Evolutionary conservation across 2,329 filamentous ascomycete species (phyloP), one percentile per base, ranked within the genome.

Genomic region (Colletotrichum chrysophilum): DNA sequence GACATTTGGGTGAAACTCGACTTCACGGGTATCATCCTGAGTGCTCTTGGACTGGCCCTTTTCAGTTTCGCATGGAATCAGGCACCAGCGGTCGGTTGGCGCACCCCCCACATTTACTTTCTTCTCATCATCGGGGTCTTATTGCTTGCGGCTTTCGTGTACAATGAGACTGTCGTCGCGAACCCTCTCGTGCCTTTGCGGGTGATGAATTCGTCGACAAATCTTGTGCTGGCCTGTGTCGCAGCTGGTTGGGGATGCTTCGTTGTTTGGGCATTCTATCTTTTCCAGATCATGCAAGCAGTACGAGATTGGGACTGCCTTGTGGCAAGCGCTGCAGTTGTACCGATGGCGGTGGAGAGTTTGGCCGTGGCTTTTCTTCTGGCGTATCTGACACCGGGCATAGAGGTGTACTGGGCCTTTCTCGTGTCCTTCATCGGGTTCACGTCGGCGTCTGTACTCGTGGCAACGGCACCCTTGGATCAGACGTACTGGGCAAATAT

Each of bases 401-500:
- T 18, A 8, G 58, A 69, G 56, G 48, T 65, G 24, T 70, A 65
- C 32, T 74, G 65, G 60, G 56, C 58, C 8, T 69, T 74, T 13
- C 80, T 86, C 24, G 79, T 85, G 21, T 86, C 87, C 5, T 83
- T 89, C 64, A 73, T 83, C 5, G 82, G 86, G 0, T 89, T 89
- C 70, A 84, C 85, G 2, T 76, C 81, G 1, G 87, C 87, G 3
- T 84, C 85, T 4, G 77, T 87, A 8, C 78, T 90, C 12, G 84
- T 87, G 48, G 85, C 85, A 9, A 86, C 86, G 12, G 85, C 88
- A 5, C 90, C 91, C 0, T 83, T 88, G 0, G 77, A 87, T 5
- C 91, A 93, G 80, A 88, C 84, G 0, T 94, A 94, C 82, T 94
- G 93, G 93, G 85, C 85, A 28, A 89, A 92, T 76, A 86, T 88